Base-by-base conservation (phyloP, 2,329 filamentous ascomycete genomes). In the Lomentospora prolificans region DNA sequence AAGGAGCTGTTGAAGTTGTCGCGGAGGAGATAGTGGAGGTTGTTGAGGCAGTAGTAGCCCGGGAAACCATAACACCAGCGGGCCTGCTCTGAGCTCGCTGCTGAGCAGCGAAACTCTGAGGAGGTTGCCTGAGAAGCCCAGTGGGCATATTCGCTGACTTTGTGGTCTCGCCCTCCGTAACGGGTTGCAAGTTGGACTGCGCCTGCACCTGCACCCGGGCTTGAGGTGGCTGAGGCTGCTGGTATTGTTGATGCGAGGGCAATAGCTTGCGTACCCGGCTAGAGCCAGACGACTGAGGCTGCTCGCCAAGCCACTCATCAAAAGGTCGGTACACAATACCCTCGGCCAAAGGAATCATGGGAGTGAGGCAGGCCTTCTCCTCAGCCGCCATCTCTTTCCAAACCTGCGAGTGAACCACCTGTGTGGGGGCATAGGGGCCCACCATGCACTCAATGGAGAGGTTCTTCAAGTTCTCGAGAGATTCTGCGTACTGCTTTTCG, bases 361-460 rank as follows among this genome's bases (percentile, higher is more conserved):
- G 83, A 0, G 82, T 86, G 55, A 86, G 69, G 1, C 82, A 81
- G 41, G 80, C 78, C 66, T 85, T 81, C 65, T 86, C 83, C 66
- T 86, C 83, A n/a, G 81, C 76, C 0, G 81, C 81, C 67, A 85
- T 81, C 64, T 86, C 83, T 62, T 81, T 80, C 77, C 83, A 86
- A 1, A 80, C 80, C 53, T 79, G 77, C 44, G 77, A 79, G 62
- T 78, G 75, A 2, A 75, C 67, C 25, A 75, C 66, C 59, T 78
- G 71, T 3, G 70, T 67, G 8, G 69, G 62, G 55, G 69, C 72
- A 74, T 74, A 82, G 2, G 80, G 78, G 0, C 82, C 82, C 53
- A 86, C 78, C 39, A 77, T 75, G 62, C 81, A 85, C 41, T 77
- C 74, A 25, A 69, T 72, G 63, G 81, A 85, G 66, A 85, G 73